Percentiles rank a stretch among this genome's conserved stretches.
Conservation (phyloP, 2,329 filamentous ascomycete genomes). For the Coniochaeta prunicola region DNA sequence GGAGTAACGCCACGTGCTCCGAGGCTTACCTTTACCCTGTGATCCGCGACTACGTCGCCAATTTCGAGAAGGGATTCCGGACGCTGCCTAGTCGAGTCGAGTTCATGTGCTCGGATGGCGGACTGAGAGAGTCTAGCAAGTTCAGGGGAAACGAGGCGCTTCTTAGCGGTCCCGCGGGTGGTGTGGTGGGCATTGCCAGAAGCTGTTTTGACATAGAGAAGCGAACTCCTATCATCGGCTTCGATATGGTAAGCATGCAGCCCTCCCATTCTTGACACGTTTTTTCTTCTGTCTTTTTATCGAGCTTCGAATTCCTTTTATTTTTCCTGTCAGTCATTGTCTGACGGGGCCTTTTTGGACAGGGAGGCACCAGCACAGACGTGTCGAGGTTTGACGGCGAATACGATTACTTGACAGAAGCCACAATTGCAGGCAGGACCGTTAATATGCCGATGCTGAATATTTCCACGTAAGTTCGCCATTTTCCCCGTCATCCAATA, state of each 20-base stretch:
- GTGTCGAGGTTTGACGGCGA: conserved; percentile 62
- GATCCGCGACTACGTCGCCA: conserved; percentile 62
- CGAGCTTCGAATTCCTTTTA: too few relatives aligned
- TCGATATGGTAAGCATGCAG: too few relatives aligned
- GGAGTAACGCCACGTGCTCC: conserved; percentile 64
- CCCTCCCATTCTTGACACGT: too few relatives aligned
- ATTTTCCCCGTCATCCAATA: not conserved
- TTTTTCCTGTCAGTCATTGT: too few relatives aligned
- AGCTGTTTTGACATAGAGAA: conserved; percentile 62
- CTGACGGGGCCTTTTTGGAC: too few relatives aligned
- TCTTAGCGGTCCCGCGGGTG: conserved; percentile 62
- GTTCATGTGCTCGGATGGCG: conserved; percentile 64
- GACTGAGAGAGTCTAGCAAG: conserved; percentile 10
- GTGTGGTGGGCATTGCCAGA: conserved; percentile 64
- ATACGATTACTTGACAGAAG: conserved; percentile 67
- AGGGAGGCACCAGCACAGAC: conserved; percentile 63
- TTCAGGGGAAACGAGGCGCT: conserved; percentile 43
- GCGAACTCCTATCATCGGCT: conserved; percentile 62
- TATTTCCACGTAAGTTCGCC: conserved; percentile 50
- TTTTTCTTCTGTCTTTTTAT: too few relatives aligned
- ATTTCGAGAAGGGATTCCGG: conserved; percentile 59
- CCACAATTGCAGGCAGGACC: conserved; percentile 62
- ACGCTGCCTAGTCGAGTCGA: conserved; percentile 56
- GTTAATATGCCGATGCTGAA: conserved; percentile 67
- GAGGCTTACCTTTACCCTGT: conserved; percentile 68